Conservation (phyloP, 1,284 basidiomycete species). For the Schizopora paradoxa region DNA sequence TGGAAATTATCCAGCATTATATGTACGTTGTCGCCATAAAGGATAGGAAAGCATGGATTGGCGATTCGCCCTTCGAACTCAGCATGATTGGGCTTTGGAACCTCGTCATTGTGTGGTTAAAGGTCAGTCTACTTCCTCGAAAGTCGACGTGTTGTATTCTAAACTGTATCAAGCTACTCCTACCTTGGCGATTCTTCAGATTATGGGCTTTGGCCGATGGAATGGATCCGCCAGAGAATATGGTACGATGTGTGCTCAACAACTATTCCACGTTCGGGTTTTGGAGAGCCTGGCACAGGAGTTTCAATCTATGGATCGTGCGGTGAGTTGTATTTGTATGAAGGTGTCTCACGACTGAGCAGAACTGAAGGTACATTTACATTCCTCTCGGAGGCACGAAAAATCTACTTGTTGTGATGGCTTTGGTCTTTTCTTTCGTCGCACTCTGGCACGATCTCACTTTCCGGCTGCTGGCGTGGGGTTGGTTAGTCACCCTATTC, state of each 20-base stretch:
- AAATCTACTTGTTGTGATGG: constrained; percentile 60
- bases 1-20: constrained; percentile 90
- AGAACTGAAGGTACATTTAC: constrained; percentile 98
- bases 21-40: constrained; percentile 99
- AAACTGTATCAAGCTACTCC: constrained; percentile 59
- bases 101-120: constrained; percentile 93
- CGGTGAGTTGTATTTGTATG: constrained; percentile 42
- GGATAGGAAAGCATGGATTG: constrained; percentile 73
- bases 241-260: constrained; percentile 98
- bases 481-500: constrained; percentile 92
- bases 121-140: constrained; percentile 48
- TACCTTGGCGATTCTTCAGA: constrained; percentile 97
- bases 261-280: constrained; percentile 94
- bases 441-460: constrained; percentile 97
- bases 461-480: constrained; percentile 89
- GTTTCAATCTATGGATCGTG: constrained; percentile 95
- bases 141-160: constrained; percentile 1
- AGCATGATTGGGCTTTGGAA: constrained; percentile 98
- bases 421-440: constrained; percentile 95
- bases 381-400: constrained; percentile 84
- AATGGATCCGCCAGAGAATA: constrained; percentile 95
- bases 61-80: constrained; percentile 74
- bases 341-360: no score
- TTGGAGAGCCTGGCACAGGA: constrained; percentile 96
- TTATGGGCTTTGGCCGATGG: constrained; percentile 90